Percentiles rank a stretch among this genome's conserved stretches.
phyloP scores from a whole-genome alignment of 805 yeast genomes.

The Myxozyma neotropica region DNA sequence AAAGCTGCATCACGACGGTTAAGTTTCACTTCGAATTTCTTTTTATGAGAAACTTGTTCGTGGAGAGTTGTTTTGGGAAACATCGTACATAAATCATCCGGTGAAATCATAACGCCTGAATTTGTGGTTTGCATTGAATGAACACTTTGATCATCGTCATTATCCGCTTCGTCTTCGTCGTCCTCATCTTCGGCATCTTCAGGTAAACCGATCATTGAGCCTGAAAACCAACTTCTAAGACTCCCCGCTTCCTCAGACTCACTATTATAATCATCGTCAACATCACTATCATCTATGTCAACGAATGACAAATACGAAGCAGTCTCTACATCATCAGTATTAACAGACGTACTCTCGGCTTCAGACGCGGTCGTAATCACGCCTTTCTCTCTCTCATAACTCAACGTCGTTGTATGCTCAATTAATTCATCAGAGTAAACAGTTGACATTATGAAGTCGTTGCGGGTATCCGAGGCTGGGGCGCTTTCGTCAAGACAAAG shows the following conservation, averaged over 20 bases:
- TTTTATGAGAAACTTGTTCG: slow-evolving; percentile 13
- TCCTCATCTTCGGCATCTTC: background rate
- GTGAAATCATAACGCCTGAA: background rate
- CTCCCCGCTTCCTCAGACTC: background rate
- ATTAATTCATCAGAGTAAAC: too few relatives aligned
- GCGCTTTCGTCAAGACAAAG: too few relatives aligned
- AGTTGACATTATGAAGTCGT: too few relatives aligned
- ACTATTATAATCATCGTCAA: background rate
- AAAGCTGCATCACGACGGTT: slow-evolving; percentile 3
- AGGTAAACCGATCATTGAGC: background rate
- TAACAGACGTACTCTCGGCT: background rate
- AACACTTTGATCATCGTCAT: background rate
- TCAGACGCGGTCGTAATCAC: background rate
- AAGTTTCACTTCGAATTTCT: background rate
- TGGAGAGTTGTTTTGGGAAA: background rate
- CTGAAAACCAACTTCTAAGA: slow-evolving; percentile 5
- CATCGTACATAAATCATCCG: background rate
- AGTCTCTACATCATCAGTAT: background rate
- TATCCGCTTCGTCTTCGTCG: background rate
- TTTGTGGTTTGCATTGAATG: background rate
- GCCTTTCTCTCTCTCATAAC: background rate
- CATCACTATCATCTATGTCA: background rate
- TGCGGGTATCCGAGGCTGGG: too few relatives aligned
- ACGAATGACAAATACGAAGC: background rate
- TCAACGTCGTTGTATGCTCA: too few relatives aligned